Evolutionary conservation across 2,329 filamentous ascomycete genomes (phyloP).

Genomic region (Cladosporium sp.): DNA sequence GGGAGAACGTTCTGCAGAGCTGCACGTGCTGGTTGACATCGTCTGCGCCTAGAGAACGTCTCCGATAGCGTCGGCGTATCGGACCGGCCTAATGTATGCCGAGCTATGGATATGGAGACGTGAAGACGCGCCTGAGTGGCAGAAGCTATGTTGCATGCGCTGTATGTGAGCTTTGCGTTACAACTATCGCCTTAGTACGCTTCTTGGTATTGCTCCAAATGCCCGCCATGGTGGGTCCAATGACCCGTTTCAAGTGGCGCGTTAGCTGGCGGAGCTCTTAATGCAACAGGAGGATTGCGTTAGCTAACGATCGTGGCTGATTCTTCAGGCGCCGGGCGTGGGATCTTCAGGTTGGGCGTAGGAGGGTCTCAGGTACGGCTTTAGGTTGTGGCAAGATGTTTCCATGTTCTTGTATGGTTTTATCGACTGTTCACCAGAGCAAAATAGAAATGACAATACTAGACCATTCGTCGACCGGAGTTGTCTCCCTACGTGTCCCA

Average conservation of each 20-base stretch:
- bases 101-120: conserved; percentile 1
- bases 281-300: not conserved
- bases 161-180: not conserved
- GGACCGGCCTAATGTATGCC: not conserved
- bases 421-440: too few relatives aligned
- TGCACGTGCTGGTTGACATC: conserved; percentile 3
- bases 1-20: not conserved
- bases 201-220: not conserved
- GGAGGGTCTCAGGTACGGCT: too few relatives aligned
- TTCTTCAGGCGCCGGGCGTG: not conserved
- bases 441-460: too few relatives aligned
- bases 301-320: not conserved
- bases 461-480: not conserved
- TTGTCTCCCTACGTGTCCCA: not conserved
- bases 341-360: not conserved
- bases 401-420: too few relatives aligned
- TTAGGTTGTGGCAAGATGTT: too few relatives aligned
- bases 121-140: conserved; percentile 6
- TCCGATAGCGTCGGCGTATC: not conserved
- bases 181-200: not conserved
- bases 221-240: conserved; percentile 2
- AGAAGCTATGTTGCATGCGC: conserved; percentile 1
- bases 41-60: conserved; percentile 9
- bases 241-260: not conserved
- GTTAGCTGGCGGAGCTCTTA: not conserved